Evolutionary conservation across 306 rosid species (phyloP).

Genomic region (Quercus ilex): DNA sequence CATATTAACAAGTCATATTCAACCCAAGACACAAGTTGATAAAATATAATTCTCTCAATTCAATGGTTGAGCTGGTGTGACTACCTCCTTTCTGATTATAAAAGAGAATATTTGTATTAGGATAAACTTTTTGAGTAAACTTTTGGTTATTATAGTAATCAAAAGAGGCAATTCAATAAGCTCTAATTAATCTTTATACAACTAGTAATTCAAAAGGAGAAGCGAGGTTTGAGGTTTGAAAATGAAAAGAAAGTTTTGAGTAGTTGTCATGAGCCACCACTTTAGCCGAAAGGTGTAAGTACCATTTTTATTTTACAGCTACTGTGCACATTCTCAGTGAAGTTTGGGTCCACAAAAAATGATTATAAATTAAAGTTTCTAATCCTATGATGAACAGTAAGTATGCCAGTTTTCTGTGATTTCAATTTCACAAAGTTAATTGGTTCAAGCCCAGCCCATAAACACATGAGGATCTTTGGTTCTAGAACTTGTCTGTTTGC

Average conservation of each 20-base stretch:
- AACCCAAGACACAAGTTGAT: no score
- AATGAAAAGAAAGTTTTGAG: not conserved
- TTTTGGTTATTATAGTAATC: no score
- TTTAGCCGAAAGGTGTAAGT: conserved; percentile 18
- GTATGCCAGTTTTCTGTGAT: not conserved
- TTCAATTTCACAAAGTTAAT: not conserved
- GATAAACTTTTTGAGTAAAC: no score
- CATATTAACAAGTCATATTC: no score
- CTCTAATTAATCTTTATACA: not conserved
- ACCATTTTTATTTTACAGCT: not conserved
- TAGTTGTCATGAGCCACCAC: not conserved
- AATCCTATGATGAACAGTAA: not conserved
- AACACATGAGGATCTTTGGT: not conserved
- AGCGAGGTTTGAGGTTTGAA: not conserved
- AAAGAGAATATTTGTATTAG: not conserved
- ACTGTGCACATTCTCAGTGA: not conserved
- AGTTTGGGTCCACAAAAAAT: conserved; percentile 3
- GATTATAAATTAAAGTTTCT: not conserved
- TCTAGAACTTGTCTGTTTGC: not conserved
- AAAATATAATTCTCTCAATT: not conserved
- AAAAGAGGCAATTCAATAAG: not conserved
- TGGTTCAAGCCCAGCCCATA: not conserved
- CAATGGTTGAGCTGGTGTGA: not conserved
- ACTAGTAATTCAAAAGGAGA: not conserved
- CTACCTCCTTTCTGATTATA: not conserved